Base-by-base conservation (phyloP, 116 monocot species). In the Zostera marina region DNA sequence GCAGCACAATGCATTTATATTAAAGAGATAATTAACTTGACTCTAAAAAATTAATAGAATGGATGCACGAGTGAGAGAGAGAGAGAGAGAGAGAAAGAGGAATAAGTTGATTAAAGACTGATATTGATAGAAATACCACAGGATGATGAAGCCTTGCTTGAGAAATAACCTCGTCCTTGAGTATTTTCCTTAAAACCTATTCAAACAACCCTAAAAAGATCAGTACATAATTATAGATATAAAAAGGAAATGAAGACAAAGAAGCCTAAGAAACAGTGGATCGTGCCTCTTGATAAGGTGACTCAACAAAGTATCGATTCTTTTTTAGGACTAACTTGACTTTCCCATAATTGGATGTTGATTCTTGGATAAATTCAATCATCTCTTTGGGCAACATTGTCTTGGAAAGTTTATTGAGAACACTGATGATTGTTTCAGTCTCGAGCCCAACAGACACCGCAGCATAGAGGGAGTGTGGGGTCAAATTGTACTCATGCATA, bases 401-500 rank as follows among this genome's bases (percentile, higher is more conserved):
- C 72, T 96, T 96, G 0, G 88, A 96, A n/a, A 96, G 73, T 74
- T 96, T 96, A 59, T 85, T 82, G 17, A 96, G 56, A 11, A 96
- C 94, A 65, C 73, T 82, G 42, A 96, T 76, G 67, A 96, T 88
- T 3, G 88, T 96, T 71, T 85, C 82, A 0, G 82, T 88, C 79
- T 88, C 88, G 25, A 96, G 80, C 38, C 94, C 94, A 23, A 96
- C 94, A 16, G 88, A 88, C 0, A 96, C 88, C 7, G 88, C 88
- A n/a, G 85, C 94, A 70, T 96, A 96, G 3, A 96, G 63, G 0
- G 94, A 96, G 60, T 96, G 94, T 5, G 88, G 94, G 1, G 88
- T 96, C 42, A 96, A 62, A 64, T 88, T 88, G 72, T 96, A 96
- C 76, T 96, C 94, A 14, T 96, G 94, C 94, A 96, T 88, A 5